These are phyloP conservation scores for Aurantiochytrium sp. DNA, from an alignment of 108 stramenopile species.

Conservation along the genomic window DNA sequence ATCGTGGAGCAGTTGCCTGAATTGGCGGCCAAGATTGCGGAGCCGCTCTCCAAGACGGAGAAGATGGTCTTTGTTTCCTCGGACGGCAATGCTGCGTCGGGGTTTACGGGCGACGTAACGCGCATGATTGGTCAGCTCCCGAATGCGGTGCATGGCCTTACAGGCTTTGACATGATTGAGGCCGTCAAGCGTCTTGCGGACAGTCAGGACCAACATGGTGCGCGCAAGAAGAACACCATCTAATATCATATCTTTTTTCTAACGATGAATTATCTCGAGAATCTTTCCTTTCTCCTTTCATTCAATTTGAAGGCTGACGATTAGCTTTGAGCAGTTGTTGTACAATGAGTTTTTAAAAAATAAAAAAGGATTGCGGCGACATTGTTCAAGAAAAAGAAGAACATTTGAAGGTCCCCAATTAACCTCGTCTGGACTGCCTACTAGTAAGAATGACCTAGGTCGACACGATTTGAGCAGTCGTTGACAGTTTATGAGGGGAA, in stretches of 20 bases:
- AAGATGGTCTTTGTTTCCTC: conserved; percentile 42
- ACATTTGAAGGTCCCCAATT: too few species aligned
- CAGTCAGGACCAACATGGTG: not conserved
- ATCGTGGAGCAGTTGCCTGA: conserved; percentile 42
- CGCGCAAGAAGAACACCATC: not conserved
- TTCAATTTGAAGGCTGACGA: too few species aligned
- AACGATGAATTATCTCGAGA: not conserved
- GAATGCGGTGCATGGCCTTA: conserved; percentile 36
- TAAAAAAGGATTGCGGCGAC: too few species aligned
- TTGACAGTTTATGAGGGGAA: too few species aligned
- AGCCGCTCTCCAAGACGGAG: conserved; percentile 35
- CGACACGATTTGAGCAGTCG: too few species aligned
- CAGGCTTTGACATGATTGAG: conserved; percentile 30
- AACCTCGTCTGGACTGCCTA: too few species aligned
- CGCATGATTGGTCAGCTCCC: conserved; percentile 38
- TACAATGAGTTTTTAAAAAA: too few species aligned
- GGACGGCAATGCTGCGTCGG: conserved; percentile 34
- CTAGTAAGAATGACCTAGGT: too few species aligned
- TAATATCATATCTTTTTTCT: not conserved
- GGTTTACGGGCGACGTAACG: conserved; percentile 31
- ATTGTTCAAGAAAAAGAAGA: too few species aligned
- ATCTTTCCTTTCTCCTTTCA: too few species aligned
- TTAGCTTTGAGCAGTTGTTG: too few species aligned
- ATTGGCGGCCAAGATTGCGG: conserved; percentile 34
- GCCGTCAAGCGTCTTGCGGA: conserved; percentile 1